These are phyloP conservation scores for Colletotrichum orchidophilum DNA, from an alignment of 2,329 filamentous ascomycete genomes.

Conservation along the genomic window DNA sequence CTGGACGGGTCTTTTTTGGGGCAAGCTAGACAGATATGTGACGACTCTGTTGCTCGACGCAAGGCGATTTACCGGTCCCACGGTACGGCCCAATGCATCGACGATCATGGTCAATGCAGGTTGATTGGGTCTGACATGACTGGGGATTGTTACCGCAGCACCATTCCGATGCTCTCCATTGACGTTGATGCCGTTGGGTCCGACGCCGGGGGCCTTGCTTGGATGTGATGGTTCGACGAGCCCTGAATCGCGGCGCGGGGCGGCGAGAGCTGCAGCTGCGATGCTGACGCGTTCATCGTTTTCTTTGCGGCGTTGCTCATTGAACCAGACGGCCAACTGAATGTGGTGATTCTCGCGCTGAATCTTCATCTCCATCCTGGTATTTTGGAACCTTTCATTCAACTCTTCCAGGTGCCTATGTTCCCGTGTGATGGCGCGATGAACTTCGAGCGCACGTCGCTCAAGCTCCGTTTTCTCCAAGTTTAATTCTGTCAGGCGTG, in stretches of 20 bases:
- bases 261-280: slow-evolving; percentile 18
- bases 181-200: background rate
- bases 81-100: slow-evolving; percentile 47
- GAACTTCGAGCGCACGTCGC: slow-evolving; percentile 13
- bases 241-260: background rate
- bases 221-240: background rate
- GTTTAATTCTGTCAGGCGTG: slow-evolving; percentile 3
- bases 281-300: slow-evolving; percentile 11
- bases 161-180: slow-evolving; percentile 3
- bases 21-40: background rate
- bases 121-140: background rate
- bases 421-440: slow-evolving; percentile 13
- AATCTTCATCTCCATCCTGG: background rate
- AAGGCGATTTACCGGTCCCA: slow-evolving; percentile 50
- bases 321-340: slow-evolving; percentile 10
- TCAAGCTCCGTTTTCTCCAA: slow-evolving; percentile 24
- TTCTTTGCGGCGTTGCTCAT: background rate
- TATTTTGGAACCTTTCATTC: slow-evolving; percentile 4
- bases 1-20: slow-evolving; percentile 19
- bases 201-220: background rate
- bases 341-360: background rate
- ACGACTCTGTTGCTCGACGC: background rate
- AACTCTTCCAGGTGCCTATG: slow-evolving; percentile 15
- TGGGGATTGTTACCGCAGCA: background rate
- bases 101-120: slow-evolving; percentile 38